Conservation (phyloP, 2,329 filamentous ascomycete species). For the Penicillium nordicum region DNA sequence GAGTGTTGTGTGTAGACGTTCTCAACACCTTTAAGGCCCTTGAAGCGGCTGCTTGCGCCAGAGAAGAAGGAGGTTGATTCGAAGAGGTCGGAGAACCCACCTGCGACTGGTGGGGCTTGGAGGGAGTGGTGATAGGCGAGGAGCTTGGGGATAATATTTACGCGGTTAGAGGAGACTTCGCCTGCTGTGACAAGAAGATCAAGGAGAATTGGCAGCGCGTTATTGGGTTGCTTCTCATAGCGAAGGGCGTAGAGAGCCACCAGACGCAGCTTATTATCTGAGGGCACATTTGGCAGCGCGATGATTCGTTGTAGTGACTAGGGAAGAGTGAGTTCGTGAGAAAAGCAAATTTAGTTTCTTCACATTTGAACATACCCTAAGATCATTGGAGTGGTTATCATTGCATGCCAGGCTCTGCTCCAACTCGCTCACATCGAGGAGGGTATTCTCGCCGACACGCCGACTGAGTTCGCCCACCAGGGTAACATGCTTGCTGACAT, state of each 20-base stretch:
- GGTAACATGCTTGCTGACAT: slow-evolving; percentile 97
- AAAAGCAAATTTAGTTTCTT: not conserved
- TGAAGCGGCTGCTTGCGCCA: slow-evolving; percentile 80
- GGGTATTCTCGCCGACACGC: slow-evolving; percentile 75
- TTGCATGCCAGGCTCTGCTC: slow-evolving; percentile 97
- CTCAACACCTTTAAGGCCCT: slow-evolving; percentile 93
- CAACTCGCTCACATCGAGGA: slow-evolving; percentile 94
- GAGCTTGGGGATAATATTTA: slow-evolving; percentile 77
- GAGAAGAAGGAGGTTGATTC: slow-evolving; percentile 89
- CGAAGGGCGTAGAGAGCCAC: slow-evolving; percentile 93
- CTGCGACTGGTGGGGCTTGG: slow-evolving; percentile 69
- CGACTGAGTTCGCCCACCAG: slow-evolving; percentile 90
- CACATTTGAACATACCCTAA: slow-evolving; percentile 62
- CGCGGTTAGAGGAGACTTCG: slow-evolving; percentile 70
- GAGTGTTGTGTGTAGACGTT: slow-evolving; percentile 99
- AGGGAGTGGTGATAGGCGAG: slow-evolving; percentile 83
- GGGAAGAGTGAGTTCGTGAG: slow-evolving; percentile 3
- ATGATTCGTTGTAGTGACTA: slow-evolving; percentile 83
- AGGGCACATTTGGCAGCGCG: slow-evolving; percentile 69
- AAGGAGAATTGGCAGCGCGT: slow-evolving; percentile 76
- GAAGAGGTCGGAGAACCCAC: slow-evolving; percentile 86
- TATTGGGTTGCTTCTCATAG: slow-evolving; percentile 82
- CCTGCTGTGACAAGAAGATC: slow-evolving; percentile 83
- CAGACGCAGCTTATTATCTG: slow-evolving; percentile 80
- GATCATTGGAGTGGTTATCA: slow-evolving; percentile 84